Conservation (phyloP, 2,329 filamentous ascomycete genomes). For the Aspergillus transmontanensis region DNA sequence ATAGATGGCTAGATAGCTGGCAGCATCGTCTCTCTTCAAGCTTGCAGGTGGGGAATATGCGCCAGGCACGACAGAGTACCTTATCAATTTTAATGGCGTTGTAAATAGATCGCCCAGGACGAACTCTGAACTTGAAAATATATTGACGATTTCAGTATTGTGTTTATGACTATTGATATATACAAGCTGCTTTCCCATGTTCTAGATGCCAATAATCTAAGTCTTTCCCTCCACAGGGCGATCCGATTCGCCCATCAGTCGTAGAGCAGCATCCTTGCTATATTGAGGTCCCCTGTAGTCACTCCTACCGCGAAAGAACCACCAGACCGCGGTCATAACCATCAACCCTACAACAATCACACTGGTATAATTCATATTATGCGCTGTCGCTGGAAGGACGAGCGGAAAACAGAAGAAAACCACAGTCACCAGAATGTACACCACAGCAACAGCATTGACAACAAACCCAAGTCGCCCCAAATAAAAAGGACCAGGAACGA, state of each 20-base stretch:
- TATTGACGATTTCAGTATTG: background rate
- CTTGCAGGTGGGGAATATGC: background rate
- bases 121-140: background rate
- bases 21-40: background rate
- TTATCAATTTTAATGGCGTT: background rate
- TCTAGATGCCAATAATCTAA: background rate
- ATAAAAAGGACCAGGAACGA: constrained; percentile 61
- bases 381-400: constrained; percentile 47
- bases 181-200: background rate
- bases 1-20: background rate
- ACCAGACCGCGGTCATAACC: constrained; percentile 36
- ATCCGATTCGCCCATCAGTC: constrained; percentile 48
- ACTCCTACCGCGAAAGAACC: constrained; percentile 32
- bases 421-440: constrained; percentile 63
- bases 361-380: constrained; percentile 57
- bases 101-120: background rate
- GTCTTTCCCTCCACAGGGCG: constrained; percentile 14
- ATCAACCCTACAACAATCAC: constrained; percentile 42
- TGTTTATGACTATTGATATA: background rate
- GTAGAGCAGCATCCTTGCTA: constrained; percentile 56
- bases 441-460: constrained; percentile 55
- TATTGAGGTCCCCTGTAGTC: constrained; percentile 41
- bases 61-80: background rate
- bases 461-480: constrained; percentile 55
- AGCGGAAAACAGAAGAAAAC: constrained; percentile 66